A percentile compares a stretch with the other conserved stretches of the same genome.
phyloP scores from a whole-genome alignment of 371 early-diverging fungal genomes.

The Mucor velutinosus region DNA sequence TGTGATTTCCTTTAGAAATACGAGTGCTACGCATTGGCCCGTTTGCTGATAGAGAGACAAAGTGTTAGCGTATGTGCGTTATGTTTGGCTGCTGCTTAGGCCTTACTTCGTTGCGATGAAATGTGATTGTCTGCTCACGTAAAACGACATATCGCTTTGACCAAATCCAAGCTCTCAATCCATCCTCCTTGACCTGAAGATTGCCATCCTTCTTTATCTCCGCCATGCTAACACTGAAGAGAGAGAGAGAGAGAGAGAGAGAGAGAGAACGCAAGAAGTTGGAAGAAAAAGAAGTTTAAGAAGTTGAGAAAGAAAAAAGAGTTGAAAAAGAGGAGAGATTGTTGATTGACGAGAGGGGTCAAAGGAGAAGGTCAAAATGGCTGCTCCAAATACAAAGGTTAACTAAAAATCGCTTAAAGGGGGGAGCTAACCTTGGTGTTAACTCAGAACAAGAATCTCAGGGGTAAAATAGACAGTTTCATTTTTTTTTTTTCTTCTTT shows the following conservation, averaged over 20 bases:
- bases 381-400: neutral
- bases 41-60: slow-evolving; percentile 40
- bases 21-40: slow-evolving; percentile 55
- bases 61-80: neutral
- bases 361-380: neutral
- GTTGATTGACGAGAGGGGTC: neutral
- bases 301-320: neutral
- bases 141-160: slow-evolving; percentile 85
- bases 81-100: neutral
- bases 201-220: slow-evolving; percentile 68
- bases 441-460: slow-evolving; percentile 3
- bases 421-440: neutral
- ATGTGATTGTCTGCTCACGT: slow-evolving; percentile 78
- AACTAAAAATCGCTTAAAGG: neutral
- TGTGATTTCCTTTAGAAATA: slow-evolving; percentile 77
- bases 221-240: slow-evolving; percentile 25
- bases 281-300: neutral
- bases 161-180: slow-evolving; percentile 80
- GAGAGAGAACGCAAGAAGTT: neutral
- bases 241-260: neutral
- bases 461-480: neutral
- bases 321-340: neutral
- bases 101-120: slow-evolving; percentile 82
- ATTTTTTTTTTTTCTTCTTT: neutral
- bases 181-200: slow-evolving; percentile 75